A percentile compares a stretch with the other conserved stretches of the same genome.
Evolutionary conservation across 164 flowering plant genomes (phyloP).

Genomic region (Liquidambar formosana): DNA sequence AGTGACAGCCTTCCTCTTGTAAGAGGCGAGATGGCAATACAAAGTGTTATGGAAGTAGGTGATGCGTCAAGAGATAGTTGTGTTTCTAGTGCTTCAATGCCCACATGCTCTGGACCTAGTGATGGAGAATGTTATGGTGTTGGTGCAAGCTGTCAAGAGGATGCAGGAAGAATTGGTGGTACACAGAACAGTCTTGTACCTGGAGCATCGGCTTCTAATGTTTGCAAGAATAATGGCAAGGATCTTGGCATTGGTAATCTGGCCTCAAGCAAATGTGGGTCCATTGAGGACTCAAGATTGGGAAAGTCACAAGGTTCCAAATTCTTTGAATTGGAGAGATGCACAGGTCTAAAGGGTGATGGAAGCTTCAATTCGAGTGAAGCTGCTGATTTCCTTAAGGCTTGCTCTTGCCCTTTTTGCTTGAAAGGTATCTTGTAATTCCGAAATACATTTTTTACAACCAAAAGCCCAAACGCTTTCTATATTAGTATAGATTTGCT

Average conservation of each 20-base stretch:
- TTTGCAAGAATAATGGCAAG: constrained; percentile 16
- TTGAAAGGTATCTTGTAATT: constrained; percentile 59
- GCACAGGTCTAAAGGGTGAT: constrained; percentile 31
- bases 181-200: background rate
- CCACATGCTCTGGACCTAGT: constrained; percentile 6
- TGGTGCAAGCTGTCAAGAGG: constrained; percentile 14
- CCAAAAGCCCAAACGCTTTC: no score
- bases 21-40: constrained; percentile 5
- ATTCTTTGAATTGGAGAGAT: constrained; percentile 38
- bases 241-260: constrained; percentile 25
- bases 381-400: constrained; percentile 40
- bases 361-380: constrained; percentile 22
- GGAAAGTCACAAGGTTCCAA: constrained; percentile 36
- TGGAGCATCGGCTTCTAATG: constrained; percentile 11
- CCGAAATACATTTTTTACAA: background rate
- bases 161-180: constrained; percentile 13
- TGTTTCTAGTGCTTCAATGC: constrained; percentile 20
- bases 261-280: constrained; percentile 28
- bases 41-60: constrained; percentile 17
- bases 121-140: background rate
- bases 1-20: constrained; percentile 9
- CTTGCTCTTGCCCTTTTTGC: constrained; percentile 86
- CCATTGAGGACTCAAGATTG: constrained; percentile 33
- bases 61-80: constrained; percentile 28
- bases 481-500: no score